Evolutionary conservation across 2,329 filamentous ascomycete species (phyloP).

Genomic region (Aciculosporium take): DNA sequence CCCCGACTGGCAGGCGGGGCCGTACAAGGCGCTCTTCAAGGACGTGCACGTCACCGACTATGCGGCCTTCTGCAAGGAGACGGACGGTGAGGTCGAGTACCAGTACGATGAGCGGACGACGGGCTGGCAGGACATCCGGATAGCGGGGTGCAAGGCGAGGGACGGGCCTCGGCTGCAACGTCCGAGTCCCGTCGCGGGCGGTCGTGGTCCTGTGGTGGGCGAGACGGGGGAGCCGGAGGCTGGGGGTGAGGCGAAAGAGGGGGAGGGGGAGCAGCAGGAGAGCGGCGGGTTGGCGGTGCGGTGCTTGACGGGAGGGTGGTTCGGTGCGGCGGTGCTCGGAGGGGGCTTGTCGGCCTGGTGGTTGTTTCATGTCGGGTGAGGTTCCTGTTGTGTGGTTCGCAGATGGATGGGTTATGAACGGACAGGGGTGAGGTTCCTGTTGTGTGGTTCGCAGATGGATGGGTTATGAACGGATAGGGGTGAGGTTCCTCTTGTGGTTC

Average conservation of each 20-base stretch:
- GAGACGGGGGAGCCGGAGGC: not conserved
- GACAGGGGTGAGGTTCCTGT: no score
- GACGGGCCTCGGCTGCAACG: constrained; percentile 5
- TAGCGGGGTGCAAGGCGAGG: constrained; percentile 15
- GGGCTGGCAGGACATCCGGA: constrained; percentile 17
- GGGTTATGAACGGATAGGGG: no score
- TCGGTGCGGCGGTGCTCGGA: constrained; percentile 3
- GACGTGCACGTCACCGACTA: constrained; percentile 17
- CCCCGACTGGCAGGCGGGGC: constrained; percentile 17
- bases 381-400: no score
- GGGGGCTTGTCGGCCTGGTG: not conserved
- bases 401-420: no score
- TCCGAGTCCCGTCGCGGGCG: constrained; percentile 5
- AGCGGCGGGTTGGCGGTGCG: constrained; percentile 1
- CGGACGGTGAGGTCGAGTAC: constrained; percentile 13
- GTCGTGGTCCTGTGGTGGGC: not conserved
- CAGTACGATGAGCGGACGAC: constrained; percentile 14
- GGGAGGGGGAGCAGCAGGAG: not conserved
- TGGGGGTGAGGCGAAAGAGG: constrained; percentile 4
- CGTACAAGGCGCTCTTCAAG: constrained; percentile 14
- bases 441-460: no score
- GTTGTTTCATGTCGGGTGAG: no score
- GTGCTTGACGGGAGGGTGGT: no score
- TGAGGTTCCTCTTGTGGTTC: no score
- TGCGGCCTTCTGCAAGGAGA: constrained; percentile 14